Base-by-base conservation (phyloP, 768 basidiomycete species). In the Russula sp. region DNA sequence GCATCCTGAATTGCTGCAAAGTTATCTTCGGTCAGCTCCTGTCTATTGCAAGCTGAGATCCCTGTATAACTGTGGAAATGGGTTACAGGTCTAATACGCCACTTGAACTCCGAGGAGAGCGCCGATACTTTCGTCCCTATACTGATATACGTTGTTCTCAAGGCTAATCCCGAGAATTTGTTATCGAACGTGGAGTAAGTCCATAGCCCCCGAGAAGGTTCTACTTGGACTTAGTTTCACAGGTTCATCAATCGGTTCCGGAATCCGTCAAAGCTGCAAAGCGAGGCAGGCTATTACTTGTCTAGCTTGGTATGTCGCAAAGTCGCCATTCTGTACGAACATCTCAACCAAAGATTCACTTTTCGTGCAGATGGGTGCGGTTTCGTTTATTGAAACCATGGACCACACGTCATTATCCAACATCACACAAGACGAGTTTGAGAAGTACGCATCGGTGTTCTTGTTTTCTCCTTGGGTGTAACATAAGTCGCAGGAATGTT, bases 301-400 rank as follows among this genome's bases (percentile, higher is more conserved):
- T 97, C 95, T 0, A 96, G 93, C 76, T 80, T 99, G 58, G 95
- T 94, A 68, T 69, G 88, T 74, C 37, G 34, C 42, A 11, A 22
- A 6, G 35, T 27, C 51, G 7, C n/a, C 40, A 20, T 52, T 53
- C 32, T n/a, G 10, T 39, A 44, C 6, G 37, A 34, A 42, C 10
- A 42, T 5, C 11, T 14, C 8, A 6, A n/a, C 8, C 4, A 16
- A 1, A 20, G 35, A 37, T 32, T 69, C 14, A 67, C 49, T 45
- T 32, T 14, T 27, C 37, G 42, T 13, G 32, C 64, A 98, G 94
- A 95, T 89, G 84, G 97, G 94, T 4, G 94, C 97, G 2, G 91
- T 98, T 40, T 91, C 92, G 1, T 99, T 98, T 73, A 94, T 99
- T 65, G 97, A 99, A 75, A 91, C 94, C 0, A 94, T 99, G 92